Base-by-base conservation (phyloP, 805 yeast species). In the Kazachstania bromeliacearum region DNA sequence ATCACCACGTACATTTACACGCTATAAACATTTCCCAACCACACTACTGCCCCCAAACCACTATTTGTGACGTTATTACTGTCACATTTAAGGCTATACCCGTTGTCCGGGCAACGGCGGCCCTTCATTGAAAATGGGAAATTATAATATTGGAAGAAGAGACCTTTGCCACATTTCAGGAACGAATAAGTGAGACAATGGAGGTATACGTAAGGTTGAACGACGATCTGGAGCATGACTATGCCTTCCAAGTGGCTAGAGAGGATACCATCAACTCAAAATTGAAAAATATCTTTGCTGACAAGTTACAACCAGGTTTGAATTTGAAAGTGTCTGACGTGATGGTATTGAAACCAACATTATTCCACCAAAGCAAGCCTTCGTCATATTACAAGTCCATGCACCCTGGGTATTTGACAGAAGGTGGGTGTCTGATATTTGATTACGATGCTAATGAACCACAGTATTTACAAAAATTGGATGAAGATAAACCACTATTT, bases 161-260 rank as follows among this genome's bases (percentile, higher is more conserved):
- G n/a, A n/a, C 25, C 25, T 8, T 22, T 22, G 25, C 8, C 8
- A 22, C n/a, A 26, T n/a, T 13, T 7, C 6, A 26, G n/a, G 6
- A 26, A 7, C 28, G 28, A 12, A 13, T 5, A 7, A 16, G 14
- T 9, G 12, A 8, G 12, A 33, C 22, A 12, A 59, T 59, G 64
- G 64, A 59, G 40, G 45, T 58, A 24, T 87, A 76, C 63, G 60
- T 92, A 45, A 80, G 98, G 41, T 76, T 89, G 71, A 85, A 84
- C 55, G 80, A 74, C 40, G 95, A 88, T 53, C 59, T 64, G 33
- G 96, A 85, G 51, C 81, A 81, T 57, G 98, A 89, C 57, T 88
- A 85, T 61, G 84, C 95, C 49, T 85, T 89, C 64, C 78, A 75
- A 46, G 73, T 87, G n/a, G 67, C 70, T 17, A 61, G 73, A 14